phyloP scores from a whole-genome alignment of 805 yeast genomes.

The Vanderwaltozyma yarrowii region DNA sequence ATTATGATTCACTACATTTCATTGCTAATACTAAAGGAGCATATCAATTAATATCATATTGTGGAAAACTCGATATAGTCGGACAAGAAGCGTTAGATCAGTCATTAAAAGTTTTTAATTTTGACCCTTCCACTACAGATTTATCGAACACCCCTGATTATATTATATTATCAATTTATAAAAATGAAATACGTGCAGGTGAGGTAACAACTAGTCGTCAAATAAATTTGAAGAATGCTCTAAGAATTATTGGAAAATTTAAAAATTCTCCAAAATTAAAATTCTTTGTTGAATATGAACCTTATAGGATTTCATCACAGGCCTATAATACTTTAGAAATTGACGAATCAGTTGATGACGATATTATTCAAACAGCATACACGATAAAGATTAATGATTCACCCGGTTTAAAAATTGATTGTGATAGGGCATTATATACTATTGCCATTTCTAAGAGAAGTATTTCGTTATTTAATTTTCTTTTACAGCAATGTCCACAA shows the following conservation, averaged over 20 bases:
- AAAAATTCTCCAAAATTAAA: constrained; percentile 30
- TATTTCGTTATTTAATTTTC: constrained; percentile 43
- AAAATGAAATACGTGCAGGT: constrained; percentile 15
- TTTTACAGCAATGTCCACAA: constrained; percentile 31
- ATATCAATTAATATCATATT: constrained; percentile 38
- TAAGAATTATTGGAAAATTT: constrained; percentile 31
- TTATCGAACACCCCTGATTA: constrained; percentile 19
- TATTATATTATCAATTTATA: constrained; percentile 27
- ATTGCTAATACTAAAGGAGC: constrained; percentile 41
- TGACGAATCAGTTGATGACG: constrained; percentile 48
- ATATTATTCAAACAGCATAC: constrained; percentile 65
- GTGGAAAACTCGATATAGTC: constrained; percentile 41
- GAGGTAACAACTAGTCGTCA: constrained; percentile 9
- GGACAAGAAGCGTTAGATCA: constrained; percentile 39
- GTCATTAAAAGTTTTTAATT: constrained; percentile 30
- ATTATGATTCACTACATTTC: constrained; percentile 46
- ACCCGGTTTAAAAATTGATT: constrained; percentile 31
- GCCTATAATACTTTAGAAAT: constrained; percentile 47
- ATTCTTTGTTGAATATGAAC: constrained; percentile 38
- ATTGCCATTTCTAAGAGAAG: constrained; percentile 52
- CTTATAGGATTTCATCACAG: constrained; percentile 31
- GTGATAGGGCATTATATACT: constrained; percentile 48
- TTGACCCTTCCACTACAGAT: constrained; percentile 22
- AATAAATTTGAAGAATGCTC: constrained; percentile 30
- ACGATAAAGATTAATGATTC: constrained; percentile 51